Evolutionary conservation across 148 eudicot genomes (phyloP).

Genomic region (Rhododendron molle): DNA sequence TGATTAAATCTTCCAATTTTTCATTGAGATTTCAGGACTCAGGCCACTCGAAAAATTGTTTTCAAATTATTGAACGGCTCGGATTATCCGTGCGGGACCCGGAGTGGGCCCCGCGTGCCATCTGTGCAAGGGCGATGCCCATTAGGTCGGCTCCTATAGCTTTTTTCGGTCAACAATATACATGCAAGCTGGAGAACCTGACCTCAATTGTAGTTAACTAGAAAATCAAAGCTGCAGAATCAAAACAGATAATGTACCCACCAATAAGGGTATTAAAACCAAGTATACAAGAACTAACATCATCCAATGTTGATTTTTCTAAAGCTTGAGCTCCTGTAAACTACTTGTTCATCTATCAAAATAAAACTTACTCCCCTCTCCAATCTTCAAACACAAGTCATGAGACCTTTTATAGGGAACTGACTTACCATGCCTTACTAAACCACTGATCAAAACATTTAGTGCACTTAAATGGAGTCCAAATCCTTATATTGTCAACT

Average conservation of each 20-base stretch:
- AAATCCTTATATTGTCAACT: not conserved
- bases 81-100: too few relatives aligned
- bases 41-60: too few relatives aligned
- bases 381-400: not conserved
- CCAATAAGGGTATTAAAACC: not conserved
- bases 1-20: too few relatives aligned
- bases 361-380: not conserved
- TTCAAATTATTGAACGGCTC: too few relatives aligned
- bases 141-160: too few relatives aligned
- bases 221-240: not conserved
- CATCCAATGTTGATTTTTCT: not conserved
- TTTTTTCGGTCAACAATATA: too few relatives aligned
- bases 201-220: not conserved
- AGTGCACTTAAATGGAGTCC: not conserved
- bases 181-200: not conserved
- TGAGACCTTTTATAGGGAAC: not conserved
- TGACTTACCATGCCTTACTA: not conserved
- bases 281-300: not conserved
- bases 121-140: too few relatives aligned
- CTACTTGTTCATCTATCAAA: not conserved
- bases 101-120: too few relatives aligned
- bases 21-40: too few relatives aligned
- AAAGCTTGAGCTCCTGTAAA: not conserved
- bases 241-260: not conserved
- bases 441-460: not conserved